Conservation (phyloP, 2,329 filamentous ascomycete genomes). For the Scytalidium sp. region DNA sequence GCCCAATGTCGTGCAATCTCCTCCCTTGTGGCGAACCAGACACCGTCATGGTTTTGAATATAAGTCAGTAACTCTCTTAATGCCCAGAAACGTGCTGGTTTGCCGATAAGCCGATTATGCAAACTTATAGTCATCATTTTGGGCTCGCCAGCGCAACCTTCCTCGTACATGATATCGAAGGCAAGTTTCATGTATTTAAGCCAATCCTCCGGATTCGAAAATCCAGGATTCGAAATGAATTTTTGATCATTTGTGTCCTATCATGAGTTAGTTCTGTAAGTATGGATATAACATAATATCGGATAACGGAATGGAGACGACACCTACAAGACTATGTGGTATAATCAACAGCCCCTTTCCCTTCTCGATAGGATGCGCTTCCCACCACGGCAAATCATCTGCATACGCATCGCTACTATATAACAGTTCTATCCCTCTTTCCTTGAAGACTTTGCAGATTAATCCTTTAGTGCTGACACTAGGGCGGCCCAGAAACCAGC, state of each 20-base stretch:
- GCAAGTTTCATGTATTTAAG: conserved; percentile 44
- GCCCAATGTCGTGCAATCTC: conserved; percentile 46
- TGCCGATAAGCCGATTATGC: conserved; percentile 50
- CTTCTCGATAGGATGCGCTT: conserved; percentile 47
- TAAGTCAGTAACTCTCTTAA: conserved; percentile 52
- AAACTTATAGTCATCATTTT: conserved; percentile 58
- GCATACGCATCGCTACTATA: conserved; percentile 51
- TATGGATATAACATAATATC: background rate
- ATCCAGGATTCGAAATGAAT: conserved; percentile 23
- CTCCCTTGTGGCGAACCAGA: conserved; percentile 51
- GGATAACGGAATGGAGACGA: background rate
- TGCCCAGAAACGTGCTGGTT: conserved; percentile 48
- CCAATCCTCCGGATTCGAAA: conserved; percentile 8
- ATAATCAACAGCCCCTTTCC: conserved; percentile 50
- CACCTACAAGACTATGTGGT: conserved; percentile 42
- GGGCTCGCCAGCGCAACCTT: conserved; percentile 32
- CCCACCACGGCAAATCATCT: conserved; percentile 55
- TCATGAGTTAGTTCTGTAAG: background rate
- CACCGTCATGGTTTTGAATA: conserved; percentile 46
- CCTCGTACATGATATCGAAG: conserved; percentile 52
- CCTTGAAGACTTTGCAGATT: conserved; percentile 46
- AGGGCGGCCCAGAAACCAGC: conserved; percentile 32
- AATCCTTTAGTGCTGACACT: conserved; percentile 39
- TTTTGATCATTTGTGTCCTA: conserved; percentile 45
- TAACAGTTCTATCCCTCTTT: conserved; percentile 47